These are phyloP conservation scores for Trypanosoma melophagium DNA, from an alignment of 208 protist species.

Conservation along the genomic window DNA sequence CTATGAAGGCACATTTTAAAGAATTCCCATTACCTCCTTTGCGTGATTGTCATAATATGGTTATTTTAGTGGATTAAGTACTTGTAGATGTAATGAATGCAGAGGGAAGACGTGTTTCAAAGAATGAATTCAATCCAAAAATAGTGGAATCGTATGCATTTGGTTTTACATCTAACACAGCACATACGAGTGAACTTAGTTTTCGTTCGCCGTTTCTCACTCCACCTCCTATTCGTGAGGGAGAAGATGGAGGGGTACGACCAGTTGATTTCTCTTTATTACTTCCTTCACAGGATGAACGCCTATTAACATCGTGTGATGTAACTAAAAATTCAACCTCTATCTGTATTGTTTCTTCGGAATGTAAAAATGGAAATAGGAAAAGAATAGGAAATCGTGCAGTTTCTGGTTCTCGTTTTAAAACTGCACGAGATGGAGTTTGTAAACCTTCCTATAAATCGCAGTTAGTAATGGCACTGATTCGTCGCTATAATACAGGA, in stretches of 20 bases:
- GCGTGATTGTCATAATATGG: slow-evolving; percentile 53
- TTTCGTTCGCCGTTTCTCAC: slow-evolving; percentile 21
- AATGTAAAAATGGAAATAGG: slow-evolving; percentile 32
- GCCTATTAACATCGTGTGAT: slow-evolving; percentile 40
- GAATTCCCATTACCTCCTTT: slow-evolving; percentile 13
- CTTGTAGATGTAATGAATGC: slow-evolving; percentile 51
- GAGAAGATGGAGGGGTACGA: slow-evolving; percentile 22
- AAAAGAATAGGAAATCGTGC: slow-evolving; percentile 49
- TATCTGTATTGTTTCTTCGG: slow-evolving; percentile 55
- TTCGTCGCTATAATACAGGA: slow-evolving; percentile 36
- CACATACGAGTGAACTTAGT: slow-evolving; percentile 17
- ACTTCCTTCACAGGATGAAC: slow-evolving; percentile 44
- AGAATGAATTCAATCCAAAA: slow-evolving; percentile 10
- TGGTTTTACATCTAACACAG: slow-evolving; percentile 57
- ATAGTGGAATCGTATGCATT: slow-evolving; percentile 49
- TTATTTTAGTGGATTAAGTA: slow-evolving; percentile 53
- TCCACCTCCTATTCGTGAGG: slow-evolving; percentile 7
- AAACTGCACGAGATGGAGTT: slow-evolving; percentile 57
- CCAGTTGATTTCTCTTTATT: slow-evolving; percentile 54
- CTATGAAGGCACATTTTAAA: slow-evolving; percentile 44
- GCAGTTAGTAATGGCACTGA: slow-evolving; percentile 45
- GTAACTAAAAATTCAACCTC: slow-evolving; percentile 50
- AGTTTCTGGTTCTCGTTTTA: slow-evolving; percentile 62
- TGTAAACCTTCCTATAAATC: slow-evolving; percentile 78
- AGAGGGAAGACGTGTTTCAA: neutral